Percentiles rank a stretch among this genome's conserved stretches.
These are phyloP conservation scores for Prinsepia uniflora DNA, from an alignment of 306 rosid genomes.

Conservation along the genomic window DNA sequence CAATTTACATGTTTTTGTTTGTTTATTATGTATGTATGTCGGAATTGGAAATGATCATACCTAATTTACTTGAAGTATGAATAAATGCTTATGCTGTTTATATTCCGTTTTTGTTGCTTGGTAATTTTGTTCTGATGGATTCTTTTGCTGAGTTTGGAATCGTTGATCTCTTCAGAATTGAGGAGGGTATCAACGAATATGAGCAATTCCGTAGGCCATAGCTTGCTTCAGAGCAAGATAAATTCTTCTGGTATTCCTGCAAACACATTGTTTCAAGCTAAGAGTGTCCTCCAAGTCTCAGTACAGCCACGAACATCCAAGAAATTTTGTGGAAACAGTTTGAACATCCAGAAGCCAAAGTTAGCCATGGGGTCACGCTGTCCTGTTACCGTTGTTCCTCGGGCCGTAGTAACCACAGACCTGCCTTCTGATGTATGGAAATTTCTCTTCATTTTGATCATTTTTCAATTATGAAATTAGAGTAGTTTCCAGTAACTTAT, in stretches of 20 bases:
- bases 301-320: constrained; percentile 42
- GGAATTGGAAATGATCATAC: background rate
- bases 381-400: constrained; percentile 33
- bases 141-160: constrained; percentile 12
- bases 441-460: background rate
- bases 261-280: constrained; percentile 43
- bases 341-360: constrained; percentile 44
- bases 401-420: constrained; percentile 56
- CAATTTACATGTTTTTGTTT: background rate
- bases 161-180: constrained; percentile 38
- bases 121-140: constrained; percentile 11
- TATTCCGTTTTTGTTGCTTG: no score
- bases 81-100: background rate
- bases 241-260: constrained; percentile 48
- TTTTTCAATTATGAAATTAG: background rate
- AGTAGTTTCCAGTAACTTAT: background rate
- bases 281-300: constrained; percentile 41
- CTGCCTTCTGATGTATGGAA: constrained; percentile 49
- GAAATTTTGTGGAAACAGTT: constrained; percentile 50
- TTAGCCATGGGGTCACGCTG: constrained; percentile 42
- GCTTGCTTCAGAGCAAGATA: constrained; percentile 53
- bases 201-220: constrained; percentile 61
- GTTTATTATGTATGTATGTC: background rate
- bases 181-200: constrained; percentile 43
- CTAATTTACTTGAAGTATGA: background rate